Evolutionary conservation across 768 basidiomycete genomes (phyloP).

Genomic region (Tubosaeta brunneosetosa): DNA sequence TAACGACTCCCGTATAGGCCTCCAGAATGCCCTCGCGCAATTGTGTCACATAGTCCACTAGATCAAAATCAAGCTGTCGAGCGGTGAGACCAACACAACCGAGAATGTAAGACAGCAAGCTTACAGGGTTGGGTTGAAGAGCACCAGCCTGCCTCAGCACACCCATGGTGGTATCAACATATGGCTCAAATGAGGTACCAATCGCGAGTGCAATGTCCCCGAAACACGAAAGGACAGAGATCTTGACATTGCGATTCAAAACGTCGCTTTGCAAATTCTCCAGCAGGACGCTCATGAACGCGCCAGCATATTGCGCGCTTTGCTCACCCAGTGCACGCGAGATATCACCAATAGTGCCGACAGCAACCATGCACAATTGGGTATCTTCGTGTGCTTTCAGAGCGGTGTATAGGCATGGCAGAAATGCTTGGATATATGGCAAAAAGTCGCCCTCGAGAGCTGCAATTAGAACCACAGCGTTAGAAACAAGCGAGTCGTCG

Average conservation of each 20-base stretch:
- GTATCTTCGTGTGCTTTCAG: constrained; percentile 93
- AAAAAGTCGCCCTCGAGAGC: constrained; percentile 77
- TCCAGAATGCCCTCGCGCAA: constrained; percentile 95
- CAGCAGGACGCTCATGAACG: constrained; percentile 89
- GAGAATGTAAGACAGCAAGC: constrained; percentile 21
- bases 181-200: constrained; percentile 81
- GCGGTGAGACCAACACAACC: neutral
- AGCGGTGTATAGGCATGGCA: constrained; percentile 83
- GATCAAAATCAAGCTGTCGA: constrained; percentile 72
- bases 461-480: constrained; percentile 18
- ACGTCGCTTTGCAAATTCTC: constrained; percentile 89
- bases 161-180: constrained; percentile 83
- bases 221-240: constrained; percentile 91
- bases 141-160: constrained; percentile 89
- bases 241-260: constrained; percentile 92
- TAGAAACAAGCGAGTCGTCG: neutral
- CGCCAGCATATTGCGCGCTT: constrained; percentile 74
- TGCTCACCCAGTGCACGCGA: constrained; percentile 90
- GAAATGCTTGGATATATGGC: constrained; percentile 80
- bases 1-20: constrained; percentile 93
- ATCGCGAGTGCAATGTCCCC: constrained; percentile 96
- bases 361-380: constrained; percentile 91
- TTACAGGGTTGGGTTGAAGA: constrained; percentile 81
- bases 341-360: constrained; percentile 93
- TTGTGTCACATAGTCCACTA: constrained; percentile 86